These are phyloP conservation scores for Fusarium nematophilum DNA, from an alignment of 2,329 filamentous ascomycete genomes.

Conservation along the genomic window DNA sequence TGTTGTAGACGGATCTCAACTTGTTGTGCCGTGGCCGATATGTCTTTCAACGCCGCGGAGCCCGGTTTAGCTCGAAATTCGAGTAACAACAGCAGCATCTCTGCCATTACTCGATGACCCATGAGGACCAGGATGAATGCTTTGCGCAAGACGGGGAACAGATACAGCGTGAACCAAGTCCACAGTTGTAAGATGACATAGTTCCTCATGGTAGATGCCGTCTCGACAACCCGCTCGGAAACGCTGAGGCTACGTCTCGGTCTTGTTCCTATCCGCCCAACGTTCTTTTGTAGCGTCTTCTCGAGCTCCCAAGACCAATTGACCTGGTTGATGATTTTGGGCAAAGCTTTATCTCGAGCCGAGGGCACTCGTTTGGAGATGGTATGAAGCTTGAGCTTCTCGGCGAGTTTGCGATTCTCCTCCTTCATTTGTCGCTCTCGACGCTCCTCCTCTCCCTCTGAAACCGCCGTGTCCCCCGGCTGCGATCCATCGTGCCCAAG, in stretches of 20 bases:
- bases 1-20: conserved; percentile 97
- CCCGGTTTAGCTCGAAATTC: conserved; percentile 86
- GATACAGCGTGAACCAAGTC: conserved; percentile 77
- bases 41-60: conserved; percentile 89
- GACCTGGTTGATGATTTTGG: conserved; percentile 88
- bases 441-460: conserved; percentile 79
- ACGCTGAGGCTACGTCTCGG: conserved; percentile 89
- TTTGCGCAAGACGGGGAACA: conserved; percentile 80
- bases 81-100: conserved; percentile 80
- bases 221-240: conserved; percentile 93
- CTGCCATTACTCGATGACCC: conserved; percentile 82
- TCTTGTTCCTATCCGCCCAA: conserved; percentile 83
- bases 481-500: conserved; percentile 76
- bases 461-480: conserved; percentile 50
- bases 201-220: conserved; percentile 86
- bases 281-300: conserved; percentile 87
- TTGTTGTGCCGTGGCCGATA: conserved; percentile 96
- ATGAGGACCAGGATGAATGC: conserved; percentile 83
- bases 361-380: conserved; percentile 82
- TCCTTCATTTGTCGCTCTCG: conserved; percentile 69
- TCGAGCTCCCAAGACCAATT: conserved; percentile 96
- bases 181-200: conserved; percentile 76
- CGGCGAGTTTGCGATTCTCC: conserved; percentile 74
- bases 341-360: conserved; percentile 83
- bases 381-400: conserved; percentile 90